Evolutionary conservation across 208 protist species (phyloP).

Genomic region (Leishmania arabica): DNA sequence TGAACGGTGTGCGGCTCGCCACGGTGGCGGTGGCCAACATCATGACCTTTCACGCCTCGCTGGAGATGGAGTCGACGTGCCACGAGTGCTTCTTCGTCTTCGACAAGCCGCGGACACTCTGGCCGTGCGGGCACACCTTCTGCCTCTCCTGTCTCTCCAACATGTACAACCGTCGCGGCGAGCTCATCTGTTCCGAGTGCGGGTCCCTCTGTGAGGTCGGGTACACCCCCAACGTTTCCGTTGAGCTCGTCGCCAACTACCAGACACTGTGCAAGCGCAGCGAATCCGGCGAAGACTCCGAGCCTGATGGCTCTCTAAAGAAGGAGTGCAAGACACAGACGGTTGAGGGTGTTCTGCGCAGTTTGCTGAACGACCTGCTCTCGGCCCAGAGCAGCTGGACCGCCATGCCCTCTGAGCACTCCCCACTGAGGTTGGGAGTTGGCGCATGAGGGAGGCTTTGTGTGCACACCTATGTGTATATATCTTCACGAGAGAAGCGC

Average conservation of each 20-base stretch:
- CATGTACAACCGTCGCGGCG: slow-evolving; percentile 77
- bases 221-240: slow-evolving; percentile 82
- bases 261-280: slow-evolving; percentile 46
- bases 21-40: slow-evolving; percentile 77
- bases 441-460: background rate
- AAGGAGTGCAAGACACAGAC: slow-evolving; percentile 33
- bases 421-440: background rate
- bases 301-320: background rate
- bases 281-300: slow-evolving; percentile 14
- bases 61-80: slow-evolving; percentile 90
- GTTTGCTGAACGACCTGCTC: slow-evolving; percentile 66
- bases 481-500: background rate
- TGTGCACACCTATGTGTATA: background rate
- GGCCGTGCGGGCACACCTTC: slow-evolving; percentile 91
- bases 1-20: slow-evolving; percentile 57
- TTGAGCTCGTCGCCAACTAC: slow-evolving; percentile 83
- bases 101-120: slow-evolving; percentile 79
- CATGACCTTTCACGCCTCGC: slow-evolving; percentile 80
- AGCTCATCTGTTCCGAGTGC: slow-evolving; percentile 88
- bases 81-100: slow-evolving; percentile 88
- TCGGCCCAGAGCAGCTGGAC: slow-evolving; percentile 49
- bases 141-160: slow-evolving; percentile 72
- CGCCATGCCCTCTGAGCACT: background rate
- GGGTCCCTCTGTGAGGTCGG: slow-evolving; percentile 79
- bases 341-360: slow-evolving; percentile 65